phyloP scores from a whole-genome alignment of 306 rosid species.

The Casuarina glauca region DNA sequence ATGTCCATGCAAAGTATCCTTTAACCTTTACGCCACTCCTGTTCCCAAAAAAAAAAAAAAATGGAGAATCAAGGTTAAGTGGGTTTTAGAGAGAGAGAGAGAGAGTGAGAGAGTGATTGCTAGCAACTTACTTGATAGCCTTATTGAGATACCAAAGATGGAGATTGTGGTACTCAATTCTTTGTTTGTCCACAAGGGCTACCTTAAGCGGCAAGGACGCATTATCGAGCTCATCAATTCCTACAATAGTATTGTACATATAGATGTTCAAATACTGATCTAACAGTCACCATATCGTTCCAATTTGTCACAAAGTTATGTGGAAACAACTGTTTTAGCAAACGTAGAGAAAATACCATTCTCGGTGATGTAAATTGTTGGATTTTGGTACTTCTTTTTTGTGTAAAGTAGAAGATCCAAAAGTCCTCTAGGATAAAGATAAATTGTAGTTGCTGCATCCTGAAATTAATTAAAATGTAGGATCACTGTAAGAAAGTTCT shows the following conservation, averaged over 20 bases:
- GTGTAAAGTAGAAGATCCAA: slow-evolving; percentile 31
- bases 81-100: too few relatives aligned
- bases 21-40: too few relatives aligned
- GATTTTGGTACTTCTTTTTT: too few relatives aligned
- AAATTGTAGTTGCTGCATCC: slow-evolving; percentile 38
- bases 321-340: too few relatives aligned
- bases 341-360: slow-evolving; percentile 22
- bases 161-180: slow-evolving; percentile 34
- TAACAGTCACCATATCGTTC: not conserved
- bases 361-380: slow-evolving; percentile 27
- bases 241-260: not conserved
- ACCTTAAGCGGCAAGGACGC: slow-evolving; percentile 36
- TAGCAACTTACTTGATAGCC: too few relatives aligned
- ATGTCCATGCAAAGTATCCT: too few relatives aligned
- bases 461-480: not conserved
- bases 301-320: not conserved
- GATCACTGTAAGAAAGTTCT: too few relatives aligned
- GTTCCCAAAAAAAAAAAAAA: too few relatives aligned
- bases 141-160: not conserved
- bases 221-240: slow-evolving; percentile 40
- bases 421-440: slow-evolving; percentile 44
- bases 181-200: slow-evolving; percentile 37
- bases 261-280: not conserved
- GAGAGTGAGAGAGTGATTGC: too few relatives aligned
- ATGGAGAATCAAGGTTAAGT: too few relatives aligned